Percentiles rank a stretch among this genome's conserved stretches.
Evolutionary conservation across 2,329 filamentous ascomycete species (phyloP).

Genomic region (Talaromyces sp.): DNA sequence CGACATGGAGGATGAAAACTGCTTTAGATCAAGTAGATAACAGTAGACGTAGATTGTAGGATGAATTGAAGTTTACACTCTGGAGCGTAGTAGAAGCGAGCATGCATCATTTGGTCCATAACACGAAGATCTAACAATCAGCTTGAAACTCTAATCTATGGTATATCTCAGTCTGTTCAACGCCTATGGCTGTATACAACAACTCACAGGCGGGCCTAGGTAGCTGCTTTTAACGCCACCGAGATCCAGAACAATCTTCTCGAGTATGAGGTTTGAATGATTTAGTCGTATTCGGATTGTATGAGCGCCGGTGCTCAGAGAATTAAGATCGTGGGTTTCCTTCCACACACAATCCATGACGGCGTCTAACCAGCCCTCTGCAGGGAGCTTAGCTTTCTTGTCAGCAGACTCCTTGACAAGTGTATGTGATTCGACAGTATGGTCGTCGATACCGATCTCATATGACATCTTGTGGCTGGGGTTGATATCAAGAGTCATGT

Average conservation of each 20-base stretch:
- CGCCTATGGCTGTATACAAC: constrained; percentile 1
- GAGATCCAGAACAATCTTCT: constrained; percentile 60
- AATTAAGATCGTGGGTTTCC: constrained; percentile 10
- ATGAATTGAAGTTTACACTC: not conserved
- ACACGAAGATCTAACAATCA: no score
- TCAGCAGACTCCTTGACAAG: constrained; percentile 10
- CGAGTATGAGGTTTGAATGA: constrained; percentile 56
- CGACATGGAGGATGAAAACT: not conserved
- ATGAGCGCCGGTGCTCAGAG: constrained; percentile 9
- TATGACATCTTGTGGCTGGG: constrained; percentile 55
- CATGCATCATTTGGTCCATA: no score
- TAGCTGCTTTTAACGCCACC: constrained; percentile 60
- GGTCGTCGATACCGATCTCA: constrained; percentile 52
- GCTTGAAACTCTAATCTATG: not conserved
- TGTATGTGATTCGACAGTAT: not conserved
- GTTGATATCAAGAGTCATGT: constrained; percentile 54
- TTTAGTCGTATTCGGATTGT: constrained; percentile 30
- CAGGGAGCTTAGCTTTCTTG: constrained; percentile 11
- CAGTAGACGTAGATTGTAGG: not conserved
- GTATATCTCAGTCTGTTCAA: not conserved
- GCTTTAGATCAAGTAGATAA: not conserved
- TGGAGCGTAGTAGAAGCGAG: no score
- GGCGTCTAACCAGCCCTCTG: constrained; percentile 14
- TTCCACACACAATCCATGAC: constrained; percentile 22
- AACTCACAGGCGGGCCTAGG: constrained; percentile 53